phyloP scores from a whole-genome alignment of 2,329 filamentous ascomycete species.

The Alternaria viburni region DNA sequence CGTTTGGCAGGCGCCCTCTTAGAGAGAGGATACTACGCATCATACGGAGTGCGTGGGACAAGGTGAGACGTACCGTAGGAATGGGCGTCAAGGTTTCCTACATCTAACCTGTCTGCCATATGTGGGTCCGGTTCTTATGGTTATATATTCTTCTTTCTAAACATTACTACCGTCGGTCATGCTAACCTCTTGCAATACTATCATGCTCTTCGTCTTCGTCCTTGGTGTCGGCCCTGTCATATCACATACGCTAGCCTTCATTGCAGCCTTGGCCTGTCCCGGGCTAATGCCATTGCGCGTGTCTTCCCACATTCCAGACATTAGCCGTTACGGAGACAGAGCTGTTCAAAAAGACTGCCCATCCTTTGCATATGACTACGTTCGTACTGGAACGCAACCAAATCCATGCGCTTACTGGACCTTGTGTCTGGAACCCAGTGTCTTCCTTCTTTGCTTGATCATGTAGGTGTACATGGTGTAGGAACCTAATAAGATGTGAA shows the following conservation, averaged over 20 bases:
- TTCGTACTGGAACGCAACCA: background rate
- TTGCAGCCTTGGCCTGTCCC: background rate
- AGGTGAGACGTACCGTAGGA: conserved; percentile 81
- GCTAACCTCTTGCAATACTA: background rate
- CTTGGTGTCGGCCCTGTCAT: background rate
- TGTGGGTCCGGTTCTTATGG: background rate
- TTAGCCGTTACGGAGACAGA: background rate
- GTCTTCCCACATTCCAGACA: background rate
- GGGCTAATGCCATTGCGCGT: background rate
- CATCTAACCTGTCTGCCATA: conserved; percentile 62
- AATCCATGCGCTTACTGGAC: background rate
- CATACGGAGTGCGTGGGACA: conserved; percentile 75
- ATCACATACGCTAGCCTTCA: background rate
- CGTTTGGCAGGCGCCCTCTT: conserved; percentile 76
- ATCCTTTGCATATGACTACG: background rate
- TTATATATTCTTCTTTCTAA: background rate
- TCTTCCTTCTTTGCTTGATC: conserved; percentile 34
- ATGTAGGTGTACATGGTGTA: conserved; percentile 39
- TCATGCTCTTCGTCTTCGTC: background rate
- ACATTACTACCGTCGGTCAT: background rate
- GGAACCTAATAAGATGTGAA: conserved; percentile 19
- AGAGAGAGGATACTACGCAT: conserved; percentile 75
- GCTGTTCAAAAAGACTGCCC: background rate
- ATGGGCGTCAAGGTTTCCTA: conserved; percentile 99
- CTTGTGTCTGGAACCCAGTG: conserved; percentile 9